Percentiles rank a stretch among this genome's conserved stretches.
Conservation (phyloP, 2,329 filamentous ascomycete species). For the Aspergillus hortae region DNA sequence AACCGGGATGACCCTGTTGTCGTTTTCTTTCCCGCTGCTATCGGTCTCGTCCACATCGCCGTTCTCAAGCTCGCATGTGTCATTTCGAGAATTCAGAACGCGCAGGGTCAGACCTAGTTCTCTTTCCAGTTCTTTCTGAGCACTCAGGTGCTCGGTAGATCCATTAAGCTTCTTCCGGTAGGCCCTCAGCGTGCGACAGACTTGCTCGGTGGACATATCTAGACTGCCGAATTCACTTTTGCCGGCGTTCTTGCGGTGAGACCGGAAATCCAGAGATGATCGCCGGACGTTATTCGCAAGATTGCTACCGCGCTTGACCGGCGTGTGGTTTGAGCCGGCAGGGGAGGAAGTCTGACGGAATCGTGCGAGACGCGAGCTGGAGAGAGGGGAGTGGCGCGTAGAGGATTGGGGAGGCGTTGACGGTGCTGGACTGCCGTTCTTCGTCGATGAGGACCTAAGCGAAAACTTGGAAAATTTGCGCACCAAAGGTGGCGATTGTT, state of each 20-base stretch:
- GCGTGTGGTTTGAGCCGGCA: conserved; percentile 32
- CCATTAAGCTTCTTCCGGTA: conserved; percentile 58
- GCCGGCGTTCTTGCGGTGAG: conserved; percentile 37
- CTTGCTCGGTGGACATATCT: conserved; percentile 53
- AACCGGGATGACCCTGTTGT: conserved; percentile 11
- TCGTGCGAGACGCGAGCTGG: conserved; percentile 22
- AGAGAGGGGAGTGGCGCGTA: conserved; percentile 30
- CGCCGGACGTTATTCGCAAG: conserved; percentile 36
- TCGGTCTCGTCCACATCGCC: conserved; percentile 34
- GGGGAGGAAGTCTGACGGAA: conserved; percentile 38
- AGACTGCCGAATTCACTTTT: conserved; percentile 46
- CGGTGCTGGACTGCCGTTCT: conserved; percentile 25
- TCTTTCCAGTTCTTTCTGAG: conserved; percentile 53
- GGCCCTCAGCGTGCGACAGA: conserved; percentile 54
- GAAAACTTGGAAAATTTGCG: conserved; percentile 54
- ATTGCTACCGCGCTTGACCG: conserved; percentile 26
- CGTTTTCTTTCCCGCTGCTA: conserved; percentile 38
- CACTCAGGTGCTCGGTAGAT: conserved; percentile 47
- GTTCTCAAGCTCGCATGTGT: conserved; percentile 21
- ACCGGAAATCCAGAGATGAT: conserved; percentile 50
- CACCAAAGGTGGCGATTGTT: conserved; percentile 49
- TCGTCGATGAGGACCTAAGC: conserved; percentile 36
- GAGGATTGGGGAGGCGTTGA: conserved; percentile 29
- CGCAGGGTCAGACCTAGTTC: conserved; percentile 50
- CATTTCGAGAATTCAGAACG: conserved; percentile 28